Evolutionary conservation across 345 rosid genomes (phyloP), one percentile per base, ranked within the genome.

Genomic region (Citrus reticulata): DNA sequence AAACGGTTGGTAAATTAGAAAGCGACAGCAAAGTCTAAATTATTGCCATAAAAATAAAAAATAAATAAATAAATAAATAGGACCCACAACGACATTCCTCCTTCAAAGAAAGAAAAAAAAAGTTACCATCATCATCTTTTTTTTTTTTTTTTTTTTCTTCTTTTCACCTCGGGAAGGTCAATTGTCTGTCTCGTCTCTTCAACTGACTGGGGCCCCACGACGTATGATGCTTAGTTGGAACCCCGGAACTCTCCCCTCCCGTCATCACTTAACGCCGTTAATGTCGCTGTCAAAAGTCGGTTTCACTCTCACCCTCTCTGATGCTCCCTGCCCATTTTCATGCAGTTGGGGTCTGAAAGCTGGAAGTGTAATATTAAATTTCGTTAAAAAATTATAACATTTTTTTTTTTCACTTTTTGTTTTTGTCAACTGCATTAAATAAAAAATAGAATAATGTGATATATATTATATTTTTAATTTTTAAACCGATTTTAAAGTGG

Each of bases 111-210:
- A 58, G 27, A 80, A 37, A 46, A 62, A 32, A 70, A 76, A 71
- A 71, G 68, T 51, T 70, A 71, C 30, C 37, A 9, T 46, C 40
- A 13, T 46, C 51, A 2, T 9, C 2, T 39, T 2, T 40, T 40
- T 2, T 40, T 13, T 17, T 25, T 6, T 29, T 29, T 29, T 29
- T 29, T 25, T 25, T 25, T 25, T 25, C 25, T 25, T 25, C 29
- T 0, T n/a, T 49, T 24, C 37, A 70, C 85, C 85, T 85, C 85
- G 85, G 88, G 84, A 82, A 78, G 76, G 78, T 37, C 85, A 85
- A 64, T 76, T 71, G 5, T 7, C 22, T 19, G 75, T 46, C 60
- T 60, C 35, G 75, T 70, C 70, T n/a, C 37, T 13, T 70, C 82
- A 29, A 22, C 72, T 25, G 2, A 27, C 67, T 5, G 4, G 30